Evolutionary conservation across 2,329 filamentous ascomycete genomes (phyloP), one percentile per base, ranked within the genome.

Genomic region (Claviceps sp.): DNA sequence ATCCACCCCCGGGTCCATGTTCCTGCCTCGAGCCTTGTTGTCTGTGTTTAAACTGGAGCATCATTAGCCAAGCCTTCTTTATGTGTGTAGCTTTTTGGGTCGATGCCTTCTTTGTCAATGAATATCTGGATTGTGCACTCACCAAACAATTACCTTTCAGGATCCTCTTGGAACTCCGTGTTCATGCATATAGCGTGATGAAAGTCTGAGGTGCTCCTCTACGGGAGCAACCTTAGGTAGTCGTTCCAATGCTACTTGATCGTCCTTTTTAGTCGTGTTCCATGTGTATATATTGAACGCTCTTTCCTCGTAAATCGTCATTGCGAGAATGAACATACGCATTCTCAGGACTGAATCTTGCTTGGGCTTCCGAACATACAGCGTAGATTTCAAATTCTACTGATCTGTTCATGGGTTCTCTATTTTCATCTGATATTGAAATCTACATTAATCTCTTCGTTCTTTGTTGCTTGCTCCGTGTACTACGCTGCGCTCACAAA

Each of bases 131-230:
- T 52, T 24, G 48, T 48, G 51, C 53, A 54, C 54, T 54, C 58
- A 54, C 53, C 52, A 52, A 57, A 53, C 54, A 54, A 52, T 54
- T 60, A 54, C 56, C 56, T 59, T 59, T 59, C 47, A 55, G 57
- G 65, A 65, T 63, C 63, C 63, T 65, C 62, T 48, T n/a, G 43
- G 47, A 60, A 63, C 64, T 65, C 65, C 64, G 66, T 67, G 62
- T 60, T 61, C 64, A 66, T 67, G 65, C 65, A 67, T 60, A 56
- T 52, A 57, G 61, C 26, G 30, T 14, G 64, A 62, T 57, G 60
- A 42, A 37, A 56, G 55, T 56, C 54, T 53, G 51, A 57, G 54
- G 42, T 47, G 53, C 52, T 44, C 41, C 47, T 37, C 42, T n/a
- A 47, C 51, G 49, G 56, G 51, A 51, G 54, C 54, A 54, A 51